Conservation (phyloP, 1,284 basidiomycete species). For the Malassezia vespertilionis region DNA sequence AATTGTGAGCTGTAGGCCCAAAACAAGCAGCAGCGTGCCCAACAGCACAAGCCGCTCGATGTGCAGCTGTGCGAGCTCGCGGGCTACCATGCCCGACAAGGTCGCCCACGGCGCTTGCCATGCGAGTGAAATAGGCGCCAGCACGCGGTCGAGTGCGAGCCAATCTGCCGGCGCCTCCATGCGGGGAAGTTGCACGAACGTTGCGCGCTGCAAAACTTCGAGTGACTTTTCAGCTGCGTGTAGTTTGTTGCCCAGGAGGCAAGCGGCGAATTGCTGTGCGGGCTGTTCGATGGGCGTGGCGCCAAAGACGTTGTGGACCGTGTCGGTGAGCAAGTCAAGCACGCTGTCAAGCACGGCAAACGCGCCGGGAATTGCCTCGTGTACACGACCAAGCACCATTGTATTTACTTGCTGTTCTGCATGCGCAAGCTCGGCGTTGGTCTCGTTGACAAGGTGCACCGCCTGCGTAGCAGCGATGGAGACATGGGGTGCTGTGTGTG, state of each 20-base stretch:
- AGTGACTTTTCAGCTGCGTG: background rate
- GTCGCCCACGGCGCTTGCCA: background rate
- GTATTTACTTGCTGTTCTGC: background rate
- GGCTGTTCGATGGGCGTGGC: constrained; percentile 10
- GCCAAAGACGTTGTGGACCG: constrained; percentile 7
- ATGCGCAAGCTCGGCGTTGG: background rate
- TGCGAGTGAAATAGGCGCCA: background rate
- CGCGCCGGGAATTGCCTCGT: background rate
- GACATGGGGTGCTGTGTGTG: too few species aligned
- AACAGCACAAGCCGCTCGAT: background rate
- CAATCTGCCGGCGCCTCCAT: background rate
- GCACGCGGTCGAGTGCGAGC: background rate
- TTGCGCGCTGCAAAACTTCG: background rate
- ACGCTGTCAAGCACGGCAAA: constrained; percentile 5
- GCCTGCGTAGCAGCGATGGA: too few species aligned
- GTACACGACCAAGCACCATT: background rate
- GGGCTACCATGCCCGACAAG: background rate
- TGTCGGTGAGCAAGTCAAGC: constrained; percentile 3
- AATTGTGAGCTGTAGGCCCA: too few species aligned
- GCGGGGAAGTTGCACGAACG: constrained; percentile 1
- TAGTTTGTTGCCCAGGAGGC: constrained; percentile 15
- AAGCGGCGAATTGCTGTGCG: constrained; percentile 5
- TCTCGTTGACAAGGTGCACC: too few species aligned
- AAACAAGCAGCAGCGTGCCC: too few species aligned
- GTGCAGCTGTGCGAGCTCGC: too few species aligned